Percentiles rank a stretch among this genome's conserved stretches.
Conservation (phyloP, 2,329 filamentous ascomycete genomes). For the Xylariaceae sp. region DNA sequence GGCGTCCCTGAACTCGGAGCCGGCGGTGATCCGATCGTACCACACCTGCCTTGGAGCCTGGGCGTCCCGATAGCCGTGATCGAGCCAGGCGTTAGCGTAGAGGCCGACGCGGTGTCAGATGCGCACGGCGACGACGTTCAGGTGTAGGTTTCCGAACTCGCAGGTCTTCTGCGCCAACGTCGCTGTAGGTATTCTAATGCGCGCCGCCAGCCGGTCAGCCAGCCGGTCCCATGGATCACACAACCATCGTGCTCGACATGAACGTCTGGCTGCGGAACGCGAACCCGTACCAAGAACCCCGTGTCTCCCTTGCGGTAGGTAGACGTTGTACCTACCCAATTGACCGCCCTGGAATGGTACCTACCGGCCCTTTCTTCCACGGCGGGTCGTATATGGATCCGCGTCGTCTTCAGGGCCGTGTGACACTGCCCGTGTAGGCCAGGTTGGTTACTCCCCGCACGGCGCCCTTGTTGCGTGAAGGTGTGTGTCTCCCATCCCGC, state of each 20-base stretch:
- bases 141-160: slow-evolving; percentile 40
- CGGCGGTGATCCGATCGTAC: slow-evolving; percentile 52
- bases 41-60: slow-evolving; percentile 51
- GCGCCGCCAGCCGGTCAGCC: slow-evolving; percentile 42
- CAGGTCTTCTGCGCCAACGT: slow-evolving; percentile 34
- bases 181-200: slow-evolving; percentile 45
- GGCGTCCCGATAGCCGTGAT: slow-evolving; percentile 43
- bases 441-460: slow-evolving; percentile 47
- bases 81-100: slow-evolving; percentile 55
- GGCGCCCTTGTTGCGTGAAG: slow-evolving; percentile 43
- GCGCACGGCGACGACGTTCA: slow-evolving; percentile 47
- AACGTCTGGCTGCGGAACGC: slow-evolving; percentile 51
- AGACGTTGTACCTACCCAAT: slow-evolving; percentile 48
- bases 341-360: slow-evolving; percentile 53
- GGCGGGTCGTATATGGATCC: slow-evolving; percentile 47
- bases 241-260: slow-evolving; percentile 52
- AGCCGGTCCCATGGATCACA: slow-evolving; percentile 49
- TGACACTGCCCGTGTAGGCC: slow-evolving; percentile 37
- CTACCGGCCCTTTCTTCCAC: too few relatives aligned
- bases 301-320: slow-evolving; percentile 45
- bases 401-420: slow-evolving; percentile 50
- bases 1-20: slow-evolving; percentile 44
- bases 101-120: slow-evolving; percentile 52
- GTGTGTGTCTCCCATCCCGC: slow-evolving; percentile 47
- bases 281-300: slow-evolving; percentile 53